Conservation (phyloP, 108 stramenopile species). For the Epithemia pelagica region DNA sequence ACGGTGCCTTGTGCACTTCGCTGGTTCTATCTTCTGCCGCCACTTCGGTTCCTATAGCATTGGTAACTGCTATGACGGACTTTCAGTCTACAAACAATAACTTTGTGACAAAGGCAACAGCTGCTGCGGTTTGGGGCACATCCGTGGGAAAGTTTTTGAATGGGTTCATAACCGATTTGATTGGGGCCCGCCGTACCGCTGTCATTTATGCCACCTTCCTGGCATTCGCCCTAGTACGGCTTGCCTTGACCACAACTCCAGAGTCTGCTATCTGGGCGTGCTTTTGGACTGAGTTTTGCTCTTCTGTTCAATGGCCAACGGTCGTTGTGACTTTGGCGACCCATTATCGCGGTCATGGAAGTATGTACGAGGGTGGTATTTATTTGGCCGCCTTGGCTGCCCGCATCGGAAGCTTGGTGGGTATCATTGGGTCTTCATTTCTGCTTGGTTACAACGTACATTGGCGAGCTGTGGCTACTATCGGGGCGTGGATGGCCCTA, state of each 20-base stretch:
- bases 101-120: slow-evolving; percentile 57
- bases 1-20: slow-evolving; percentile 29
- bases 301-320: slow-evolving; percentile 66
- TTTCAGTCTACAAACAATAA: slow-evolving; percentile 13
- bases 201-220: slow-evolving; percentile 38
- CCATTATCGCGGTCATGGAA: slow-evolving; percentile 45
- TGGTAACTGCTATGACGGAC: not conserved
- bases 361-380: slow-evolving; percentile 63
- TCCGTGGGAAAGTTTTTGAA: slow-evolving; percentile 75
- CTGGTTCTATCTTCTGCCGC: not conserved
- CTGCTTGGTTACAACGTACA: slow-evolving; percentile 38
- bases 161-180: slow-evolving; percentile 60
- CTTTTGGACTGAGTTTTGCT: slow-evolving; percentile 66
- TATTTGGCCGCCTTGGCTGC: slow-evolving; percentile 63
- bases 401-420: slow-evolving; percentile 59
- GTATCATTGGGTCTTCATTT: slow-evolving; percentile 48
- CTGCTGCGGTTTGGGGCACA: slow-evolving; percentile 55
- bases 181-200: slow-evolving; percentile 57
- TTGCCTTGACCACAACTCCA: slow-evolving; percentile 35
- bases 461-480: slow-evolving; percentile 54
- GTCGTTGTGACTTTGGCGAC: slow-evolving; percentile 61
- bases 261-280: slow-evolving; percentile 43
- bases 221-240: slow-evolving; percentile 34
- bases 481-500: slow-evolving; percentile 30
- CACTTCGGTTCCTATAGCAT: not conserved